Evolutionary conservation across 352 stramenopile species (phyloP).

Genomic region (Globisporangium abappressorium): DNA sequence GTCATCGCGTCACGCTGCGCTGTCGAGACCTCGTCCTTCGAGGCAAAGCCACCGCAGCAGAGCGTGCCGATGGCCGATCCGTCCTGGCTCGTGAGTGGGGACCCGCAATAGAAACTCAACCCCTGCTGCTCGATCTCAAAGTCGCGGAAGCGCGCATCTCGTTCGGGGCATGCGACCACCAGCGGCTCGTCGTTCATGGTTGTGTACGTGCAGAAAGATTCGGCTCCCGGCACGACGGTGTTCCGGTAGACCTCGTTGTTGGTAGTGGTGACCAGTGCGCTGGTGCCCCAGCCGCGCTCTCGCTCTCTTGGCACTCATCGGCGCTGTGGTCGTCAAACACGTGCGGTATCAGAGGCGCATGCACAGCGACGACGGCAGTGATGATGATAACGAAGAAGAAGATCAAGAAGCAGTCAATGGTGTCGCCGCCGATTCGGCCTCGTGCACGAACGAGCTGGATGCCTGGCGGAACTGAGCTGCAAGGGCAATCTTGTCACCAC

Average conservation of each 20-base stretch:
- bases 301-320: too few species aligned
- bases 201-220: conserved; percentile 21
- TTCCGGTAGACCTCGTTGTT: conserved; percentile 12
- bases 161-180: conserved; percentile 8
- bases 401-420: too few species aligned
- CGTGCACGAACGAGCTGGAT: too few species aligned
- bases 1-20: conserved; percentile 14
- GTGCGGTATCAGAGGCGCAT: too few species aligned
- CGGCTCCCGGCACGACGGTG: conserved; percentile 1
- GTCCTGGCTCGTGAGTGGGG: conserved; percentile 12
- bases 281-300: too few species aligned
- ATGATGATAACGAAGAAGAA: too few species aligned
- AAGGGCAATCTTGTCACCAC: too few species aligned
- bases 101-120: conserved; percentile 23
- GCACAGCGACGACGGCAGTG: too few species aligned
- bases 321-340: too few species aligned
- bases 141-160: conserved; percentile 17
- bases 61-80: conserved; percentile 17
- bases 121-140: conserved; percentile 9
- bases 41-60: conserved; percentile 18
- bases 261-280: not conserved
- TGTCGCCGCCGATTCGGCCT: too few species aligned
- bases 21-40: conserved; percentile 1
- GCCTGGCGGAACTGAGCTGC: too few species aligned
- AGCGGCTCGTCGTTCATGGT: conserved; percentile 12